Evolutionary conservation across 2,329 filamentous ascomycete species (phyloP), one percentile per base, ranked within the genome.

Genomic region (Cryphonectria parasitica): DNA sequence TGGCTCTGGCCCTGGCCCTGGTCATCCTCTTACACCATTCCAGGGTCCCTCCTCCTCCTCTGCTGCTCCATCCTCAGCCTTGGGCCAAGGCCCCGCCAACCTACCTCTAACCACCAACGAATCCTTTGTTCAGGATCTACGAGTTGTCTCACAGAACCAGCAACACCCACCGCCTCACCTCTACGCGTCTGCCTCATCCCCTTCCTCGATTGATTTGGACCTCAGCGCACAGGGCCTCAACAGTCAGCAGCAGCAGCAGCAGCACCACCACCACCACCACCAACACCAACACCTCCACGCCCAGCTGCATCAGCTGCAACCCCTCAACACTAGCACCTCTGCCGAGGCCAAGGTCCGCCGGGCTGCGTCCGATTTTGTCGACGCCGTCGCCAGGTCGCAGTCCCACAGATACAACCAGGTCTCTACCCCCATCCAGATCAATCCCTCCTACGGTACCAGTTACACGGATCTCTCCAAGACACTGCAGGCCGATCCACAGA

Each of bases 381-480:
- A 86, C 73, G 79, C 82, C 66, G 82, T 86, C 45, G 83, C 82
- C 69, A 84, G 85, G 68, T 85, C 85, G 19, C 85, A 88, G 78
- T 87, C 84, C 73, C 84, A 86, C 72, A 84, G 84, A 75, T 86
- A 83, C 74, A 79, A 79, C 74, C 78, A 72, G 64, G 72, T 73
- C 62, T 67, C 69, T 43, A 73, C 72, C n/a, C 72, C 72, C 31
- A 62, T 73, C 61, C 70, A 73, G 56, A 52, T 65, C 70, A 74
- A 76, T 73, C 73, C 68, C 63, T 68, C 71, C 69, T 72, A 68
- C 39, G 71, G 71, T 31, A 52, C 68, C 56, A 71, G 68, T 39
- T 72, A 68, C 66, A 69, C 70, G 67, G 71, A 72, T 56, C 71
- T 72, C 39, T 66, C 66, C 58, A 62, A 66, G 22, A 36, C 68